Evolutionary conservation across 2,329 filamentous ascomycete genomes (phyloP), one percentile per base, ranked within the genome.

Genomic region (Fusarium acutatum): DNA sequence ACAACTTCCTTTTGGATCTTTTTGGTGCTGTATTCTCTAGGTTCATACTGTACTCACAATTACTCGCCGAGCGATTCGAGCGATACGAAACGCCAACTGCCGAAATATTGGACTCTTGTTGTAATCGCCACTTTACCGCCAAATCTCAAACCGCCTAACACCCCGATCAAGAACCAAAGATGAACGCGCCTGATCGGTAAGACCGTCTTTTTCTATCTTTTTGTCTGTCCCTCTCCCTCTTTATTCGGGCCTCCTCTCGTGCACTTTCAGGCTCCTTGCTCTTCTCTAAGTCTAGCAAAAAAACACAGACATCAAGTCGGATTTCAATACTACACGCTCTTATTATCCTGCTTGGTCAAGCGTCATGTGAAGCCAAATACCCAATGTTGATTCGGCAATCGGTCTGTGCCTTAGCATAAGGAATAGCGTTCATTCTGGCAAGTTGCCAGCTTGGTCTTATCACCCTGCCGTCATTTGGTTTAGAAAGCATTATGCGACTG

Each of bases 141-240:
- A 60, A 69, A 74, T 54, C n/a, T 37, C 41, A 22, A 68, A 38
- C 43, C 47, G 43, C 41, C 49, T 61, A 60, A 66, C 54, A 67
- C 35, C 28, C 30, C 10, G 28, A 46, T 32, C 24, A 60, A 58
- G 30, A 63, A 46, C 24, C 44, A 14, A 85, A 75, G 34, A 89
- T 89, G 87, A 89, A 89, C 82, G 87, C 87, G 18, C 87, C 87
- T 24, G 87, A 89, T 78, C 83, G 87, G 87, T 89, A 74, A 80
- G 87, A 82, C 43, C 12, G 20, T 20, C 58, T 22, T 54, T 52
- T 40, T 49, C 28, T 53, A 37, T 41, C 26, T 53, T 18, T 46
- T 61, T 35, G 24, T 35, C 40, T 49, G 30, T 32, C 4, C 20
- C 44, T 38, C 20, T n/a, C 24, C 28, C 34, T 26, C n/a, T 28